A percentile compares a stretch with the other conserved stretches of the same genome.
phyloP scores from a whole-genome alignment of 352 stramenopile species.

The Phytophthora boehmeriae region DNA sequence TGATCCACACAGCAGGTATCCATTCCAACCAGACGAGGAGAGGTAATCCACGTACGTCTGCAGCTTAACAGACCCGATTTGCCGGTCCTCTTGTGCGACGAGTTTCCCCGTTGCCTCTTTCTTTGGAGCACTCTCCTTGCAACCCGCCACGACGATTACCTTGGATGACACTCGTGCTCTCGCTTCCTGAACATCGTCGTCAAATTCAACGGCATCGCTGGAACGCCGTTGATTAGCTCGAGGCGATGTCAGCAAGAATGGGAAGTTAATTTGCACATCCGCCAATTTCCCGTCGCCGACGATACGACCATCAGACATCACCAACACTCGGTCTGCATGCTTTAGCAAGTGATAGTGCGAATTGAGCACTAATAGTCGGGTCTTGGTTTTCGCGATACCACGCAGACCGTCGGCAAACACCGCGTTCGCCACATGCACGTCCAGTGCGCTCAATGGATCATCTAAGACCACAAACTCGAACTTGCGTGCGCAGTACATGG shows the following conservation, averaged over 20 bases:
- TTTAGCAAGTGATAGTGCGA: constrained; percentile 89
- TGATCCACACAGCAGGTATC: constrained; percentile 17
- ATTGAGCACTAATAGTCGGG: constrained; percentile 93
- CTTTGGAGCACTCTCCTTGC: not conserved
- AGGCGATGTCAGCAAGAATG: constrained; percentile 14
- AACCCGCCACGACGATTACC: not conserved
- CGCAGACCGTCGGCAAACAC: constrained; percentile 90
- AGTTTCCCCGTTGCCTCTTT: constrained; percentile 23
- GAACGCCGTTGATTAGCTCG: not conserved
- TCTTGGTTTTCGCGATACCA: constrained; percentile 56
- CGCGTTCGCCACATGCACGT: constrained; percentile 92
- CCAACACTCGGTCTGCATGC: constrained; percentile 56
- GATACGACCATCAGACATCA: constrained; percentile 79
- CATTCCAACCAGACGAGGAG: constrained; percentile 41
- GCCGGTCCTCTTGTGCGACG: constrained; percentile 37
- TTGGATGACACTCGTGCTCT: not conserved
- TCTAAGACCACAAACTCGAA: constrained; percentile 62
- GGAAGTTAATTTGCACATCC: constrained; percentile 52
- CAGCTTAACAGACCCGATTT: constrained; percentile 29
- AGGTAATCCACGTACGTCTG: constrained; percentile 48
- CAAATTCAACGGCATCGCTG: not conserved
- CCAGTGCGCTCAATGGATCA: constrained; percentile 61
- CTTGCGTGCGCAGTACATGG: constrained; percentile 56
- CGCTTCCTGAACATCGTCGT: not conserved
- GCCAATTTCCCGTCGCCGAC: constrained; percentile 75